phyloP scores from a whole-genome alignment of 495 filamentous ascomycete species.

The Daldinia vernicosa region DNA sequence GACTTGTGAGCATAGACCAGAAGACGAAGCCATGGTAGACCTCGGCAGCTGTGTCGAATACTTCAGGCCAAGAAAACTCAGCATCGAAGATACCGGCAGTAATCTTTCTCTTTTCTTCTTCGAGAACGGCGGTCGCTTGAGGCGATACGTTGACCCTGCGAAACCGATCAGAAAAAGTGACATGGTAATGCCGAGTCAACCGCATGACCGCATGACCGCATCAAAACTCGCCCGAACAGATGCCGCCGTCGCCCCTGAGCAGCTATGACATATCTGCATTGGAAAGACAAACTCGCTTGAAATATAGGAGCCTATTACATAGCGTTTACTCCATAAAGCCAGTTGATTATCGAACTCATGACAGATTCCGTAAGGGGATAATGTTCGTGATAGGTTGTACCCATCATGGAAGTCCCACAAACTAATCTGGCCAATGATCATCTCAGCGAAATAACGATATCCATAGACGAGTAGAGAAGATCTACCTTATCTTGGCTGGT shows the following conservation, averaged over 20 bases:
- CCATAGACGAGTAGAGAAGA: background rate
- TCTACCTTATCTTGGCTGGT: background rate
- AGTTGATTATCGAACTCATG: background rate
- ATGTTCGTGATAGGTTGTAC: background rate
- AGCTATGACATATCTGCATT: conserved; percentile 1
- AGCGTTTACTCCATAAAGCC: conserved; percentile 1
- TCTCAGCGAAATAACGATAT: background rate
- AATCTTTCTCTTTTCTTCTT: conserved; percentile 87
- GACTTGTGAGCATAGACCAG: conserved; percentile 91
- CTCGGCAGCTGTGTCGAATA: conserved; percentile 85
- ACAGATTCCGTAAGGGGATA: background rate
- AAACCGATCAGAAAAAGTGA: conserved; percentile 55
- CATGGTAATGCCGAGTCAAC: background rate
- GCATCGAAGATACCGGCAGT: conserved; percentile 73
- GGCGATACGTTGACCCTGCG: conserved; percentile 64
- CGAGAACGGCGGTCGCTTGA: conserved; percentile 77
- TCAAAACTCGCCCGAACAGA: conserved; percentile 48
- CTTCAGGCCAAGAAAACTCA: conserved; percentile 75
- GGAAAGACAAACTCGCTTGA: conserved; percentile 4
- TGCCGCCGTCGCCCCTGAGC: background rate
- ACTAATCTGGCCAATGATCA: background rate
- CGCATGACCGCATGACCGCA: conserved; percentile 27
- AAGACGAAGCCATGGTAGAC: conserved; percentile 96
- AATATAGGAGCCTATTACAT: background rate
- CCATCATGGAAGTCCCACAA: background rate